Conservation (phyloP, 139 green algal genomes). For the Yamagishiella unicocca region DNA sequence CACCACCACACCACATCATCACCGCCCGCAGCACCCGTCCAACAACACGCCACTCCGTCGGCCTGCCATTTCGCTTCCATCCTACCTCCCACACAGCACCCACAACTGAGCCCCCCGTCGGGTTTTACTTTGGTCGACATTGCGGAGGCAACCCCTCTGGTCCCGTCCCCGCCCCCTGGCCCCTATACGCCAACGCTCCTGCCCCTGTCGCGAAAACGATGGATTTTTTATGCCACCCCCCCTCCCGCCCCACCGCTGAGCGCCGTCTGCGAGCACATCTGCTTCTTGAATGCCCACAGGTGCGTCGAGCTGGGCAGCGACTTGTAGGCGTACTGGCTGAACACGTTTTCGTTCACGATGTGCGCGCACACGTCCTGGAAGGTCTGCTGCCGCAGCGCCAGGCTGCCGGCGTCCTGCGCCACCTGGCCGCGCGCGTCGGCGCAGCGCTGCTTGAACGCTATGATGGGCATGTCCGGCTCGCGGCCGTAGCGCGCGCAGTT, state of each 20-base stretch:
- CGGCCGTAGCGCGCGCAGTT: slow-evolving; percentile 91
- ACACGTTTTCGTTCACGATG: slow-evolving; percentile 94
- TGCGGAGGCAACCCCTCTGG: too few species aligned
- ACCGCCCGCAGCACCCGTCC: too few species aligned
- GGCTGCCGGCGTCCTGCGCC: not conserved
- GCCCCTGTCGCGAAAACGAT: too few species aligned
- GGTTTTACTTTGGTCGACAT: too few species aligned
- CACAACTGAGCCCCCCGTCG: too few species aligned
- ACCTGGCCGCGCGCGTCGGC: slow-evolving; percentile 39
- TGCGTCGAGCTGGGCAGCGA: slow-evolving; percentile 86
- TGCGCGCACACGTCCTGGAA: slow-evolving; percentile 77
- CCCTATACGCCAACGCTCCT: too few species aligned
- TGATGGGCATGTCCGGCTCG: slow-evolving; percentile 93
- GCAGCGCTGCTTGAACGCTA: slow-evolving; percentile 89
- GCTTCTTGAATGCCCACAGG: slow-evolving; percentile 96
- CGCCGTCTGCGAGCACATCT: slow-evolving; percentile 90
- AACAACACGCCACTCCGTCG: too few species aligned
- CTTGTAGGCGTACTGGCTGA: slow-evolving; percentile 98
- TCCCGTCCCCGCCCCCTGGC: too few species aligned
- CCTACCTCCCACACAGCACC: too few species aligned
- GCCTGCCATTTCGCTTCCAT: too few species aligned
- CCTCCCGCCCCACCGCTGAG: slow-evolving; percentile 74
- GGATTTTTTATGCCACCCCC: not conserved
- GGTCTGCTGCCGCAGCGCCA: slow-evolving; percentile 64
- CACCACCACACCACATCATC: too few species aligned